Evolutionary conservation across 2,329 filamentous ascomycete genomes (phyloP), one percentile per base, ranked within the genome.

Genomic region (Fusarium bactridioides): DNA sequence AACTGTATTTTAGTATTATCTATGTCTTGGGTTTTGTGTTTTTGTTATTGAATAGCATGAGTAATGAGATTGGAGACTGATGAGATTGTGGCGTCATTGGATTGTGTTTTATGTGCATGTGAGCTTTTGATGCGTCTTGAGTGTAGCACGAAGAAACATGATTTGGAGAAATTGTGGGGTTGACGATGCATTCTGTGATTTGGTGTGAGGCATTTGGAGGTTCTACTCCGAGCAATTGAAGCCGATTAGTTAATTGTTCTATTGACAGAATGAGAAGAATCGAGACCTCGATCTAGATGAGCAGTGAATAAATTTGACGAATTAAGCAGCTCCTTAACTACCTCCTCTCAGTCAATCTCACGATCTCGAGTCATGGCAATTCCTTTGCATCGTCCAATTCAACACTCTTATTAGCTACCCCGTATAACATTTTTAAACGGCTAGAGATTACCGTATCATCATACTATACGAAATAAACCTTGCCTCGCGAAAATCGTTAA

Each of bases 91-190:
- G 51, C 67, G 72, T 76, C 64, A 74, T 65, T 60, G 35, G 56
- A 44, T 60, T 60, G 53, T 47, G 51, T 29, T 55, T 41, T 45
- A 40, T 60, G 69, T 41, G 68, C 58, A 62, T 51, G 18, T 65
- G 47, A 43, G 18, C 58, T 59, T 51, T 10, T 65, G 47, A 43
- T 13, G 33, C 45, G 48, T 55, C 55, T 48, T 51, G 56, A 56
- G 37, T 48, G 63, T 51, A 60, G 59, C 45, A 70, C 45, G 12
- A 48, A 23, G 59, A 63, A 31, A 50, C 51, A 61, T 68, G 51
- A 59, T 69, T 67, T 71, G 70, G 70, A 50, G 70, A 67, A 73
- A 71, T 56, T 67, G 70, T 60, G 70, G 66, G 60, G 64, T 47
- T 43, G 48, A 50, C 19, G 38, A 63, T 53, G 37, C 53, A 55